Conservation (phyloP, 2,329 filamentous ascomycete species). For the Hypoxylon sp. region DNA sequence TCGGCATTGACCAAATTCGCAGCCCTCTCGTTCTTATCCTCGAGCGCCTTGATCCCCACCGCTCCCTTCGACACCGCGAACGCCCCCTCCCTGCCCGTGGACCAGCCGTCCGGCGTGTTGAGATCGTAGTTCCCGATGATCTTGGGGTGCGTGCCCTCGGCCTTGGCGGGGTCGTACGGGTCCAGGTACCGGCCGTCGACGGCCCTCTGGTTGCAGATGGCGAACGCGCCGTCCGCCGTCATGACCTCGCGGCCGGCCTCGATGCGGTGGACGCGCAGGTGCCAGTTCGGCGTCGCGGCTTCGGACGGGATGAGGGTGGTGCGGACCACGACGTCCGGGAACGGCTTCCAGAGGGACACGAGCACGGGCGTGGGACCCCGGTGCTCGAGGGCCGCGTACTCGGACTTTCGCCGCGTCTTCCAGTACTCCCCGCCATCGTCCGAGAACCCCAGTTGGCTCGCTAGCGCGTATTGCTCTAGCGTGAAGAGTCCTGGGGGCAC, state of each 20-base stretch:
- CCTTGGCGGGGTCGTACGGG: constrained; percentile 61
- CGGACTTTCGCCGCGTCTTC: constrained; percentile 80
- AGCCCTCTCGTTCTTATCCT: constrained; percentile 61
- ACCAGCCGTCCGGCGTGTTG: constrained; percentile 67
- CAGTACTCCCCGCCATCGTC: constrained; percentile 84
- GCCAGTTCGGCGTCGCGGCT: constrained; percentile 75
- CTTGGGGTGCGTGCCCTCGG: constrained; percentile 68
- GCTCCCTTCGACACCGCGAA: constrained; percentile 71
- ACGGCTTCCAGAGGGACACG: constrained; percentile 79
- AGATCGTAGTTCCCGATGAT: constrained; percentile 75
- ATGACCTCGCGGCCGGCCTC: constrained; percentile 72
- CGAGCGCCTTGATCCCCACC: constrained; percentile 71
- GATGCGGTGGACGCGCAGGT: constrained; percentile 76
- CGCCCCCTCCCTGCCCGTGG: constrained; percentile 65
- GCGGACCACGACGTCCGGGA: constrained; percentile 75
- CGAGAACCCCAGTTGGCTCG: constrained; percentile 81
- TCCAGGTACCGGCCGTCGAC: constrained; percentile 66
- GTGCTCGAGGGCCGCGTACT: constrained; percentile 73
- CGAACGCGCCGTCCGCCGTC: constrained; percentile 83
- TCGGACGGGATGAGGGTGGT: constrained; percentile 76
- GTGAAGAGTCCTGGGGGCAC: constrained; percentile 83
- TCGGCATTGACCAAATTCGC: constrained; percentile 82
- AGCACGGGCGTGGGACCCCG: constrained; percentile 71
- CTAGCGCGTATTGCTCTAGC: constrained; percentile 82
- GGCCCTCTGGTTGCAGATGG: constrained; percentile 71